phyloP scores from a whole-genome alignment of 2,329 filamentous ascomycete genomes.

The Aspergillus chevalieri region DNA sequence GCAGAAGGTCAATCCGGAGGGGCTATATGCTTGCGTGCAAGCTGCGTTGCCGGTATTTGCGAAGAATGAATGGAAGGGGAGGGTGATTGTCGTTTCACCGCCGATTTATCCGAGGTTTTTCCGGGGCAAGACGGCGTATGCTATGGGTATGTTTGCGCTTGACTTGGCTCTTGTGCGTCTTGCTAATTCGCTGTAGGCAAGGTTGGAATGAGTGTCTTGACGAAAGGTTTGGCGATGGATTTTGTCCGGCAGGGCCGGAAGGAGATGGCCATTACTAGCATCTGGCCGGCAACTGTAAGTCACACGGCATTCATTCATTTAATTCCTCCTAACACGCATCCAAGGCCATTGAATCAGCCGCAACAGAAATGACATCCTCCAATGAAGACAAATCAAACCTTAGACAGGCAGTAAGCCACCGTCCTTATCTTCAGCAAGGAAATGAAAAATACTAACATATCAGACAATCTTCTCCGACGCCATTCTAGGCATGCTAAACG shows the following conservation, averaged over 20 bases:
- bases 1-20: constrained; percentile 68
- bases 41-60: constrained; percentile 61
- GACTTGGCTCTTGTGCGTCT: neutral
- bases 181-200: constrained; percentile 48
- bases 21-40: constrained; percentile 67
- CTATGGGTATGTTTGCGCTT: constrained; percentile 44
- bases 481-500: constrained; percentile 62
- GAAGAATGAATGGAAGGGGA: constrained; percentile 48
- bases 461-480: constrained; percentile 72
- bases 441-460: constrained; percentile 3
- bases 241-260: constrained; percentile 59
- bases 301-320: neutral
- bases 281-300: constrained; percentile 73
- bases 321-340: neutral
- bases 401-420: constrained; percentile 49
- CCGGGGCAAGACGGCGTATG: constrained; percentile 78
- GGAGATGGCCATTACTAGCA: constrained; percentile 70
- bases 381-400: constrained; percentile 51
- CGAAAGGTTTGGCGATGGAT: constrained; percentile 77
- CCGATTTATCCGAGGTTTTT: constrained; percentile 84
- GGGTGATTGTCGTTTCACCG: constrained; percentile 73
- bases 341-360: constrained; percentile 67
- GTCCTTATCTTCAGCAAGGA: neutral
- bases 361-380: constrained; percentile 53
- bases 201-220: constrained; percentile 74